These are phyloP conservation scores for Garcia nutans DNA, from an alignment of 345 rosid genomes.

Conservation along the genomic window DNA sequence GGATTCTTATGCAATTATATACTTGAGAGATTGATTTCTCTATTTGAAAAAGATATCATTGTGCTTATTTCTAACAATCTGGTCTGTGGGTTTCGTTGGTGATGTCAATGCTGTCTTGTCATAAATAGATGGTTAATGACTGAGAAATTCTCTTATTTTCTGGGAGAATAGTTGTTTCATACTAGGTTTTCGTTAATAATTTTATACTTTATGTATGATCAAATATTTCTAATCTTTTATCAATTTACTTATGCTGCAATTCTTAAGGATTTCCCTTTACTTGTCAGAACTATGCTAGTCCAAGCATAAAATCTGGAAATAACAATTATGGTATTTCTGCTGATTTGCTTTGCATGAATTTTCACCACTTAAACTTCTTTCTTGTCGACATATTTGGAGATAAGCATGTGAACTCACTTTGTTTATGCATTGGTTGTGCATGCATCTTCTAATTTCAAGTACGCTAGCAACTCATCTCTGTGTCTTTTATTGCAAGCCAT, in stretches of 20 bases:
- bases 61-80: conserved; percentile 14
- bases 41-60: background rate
- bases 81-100: conserved; percentile 12
- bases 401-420: background rate
- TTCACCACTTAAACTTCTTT: background rate
- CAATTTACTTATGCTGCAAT: background rate
- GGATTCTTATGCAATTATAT: background rate
- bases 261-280: background rate
- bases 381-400: background rate
- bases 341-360: background rate
- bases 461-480: background rate
- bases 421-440: background rate
- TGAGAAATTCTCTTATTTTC: background rate
- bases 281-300: background rate
- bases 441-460: background rate
- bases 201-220: background rate
- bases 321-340: background rate
- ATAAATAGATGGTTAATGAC: background rate
- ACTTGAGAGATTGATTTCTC: conserved; percentile 1
- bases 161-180: background rate
- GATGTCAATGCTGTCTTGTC: background rate
- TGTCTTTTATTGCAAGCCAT: no score
- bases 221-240: background rate
- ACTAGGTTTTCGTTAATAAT: conserved; percentile 14
- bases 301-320: background rate